Evolutionary conservation across 2,329 filamentous ascomycete species (phyloP).

Genomic region (Acarospora socialis): DNA sequence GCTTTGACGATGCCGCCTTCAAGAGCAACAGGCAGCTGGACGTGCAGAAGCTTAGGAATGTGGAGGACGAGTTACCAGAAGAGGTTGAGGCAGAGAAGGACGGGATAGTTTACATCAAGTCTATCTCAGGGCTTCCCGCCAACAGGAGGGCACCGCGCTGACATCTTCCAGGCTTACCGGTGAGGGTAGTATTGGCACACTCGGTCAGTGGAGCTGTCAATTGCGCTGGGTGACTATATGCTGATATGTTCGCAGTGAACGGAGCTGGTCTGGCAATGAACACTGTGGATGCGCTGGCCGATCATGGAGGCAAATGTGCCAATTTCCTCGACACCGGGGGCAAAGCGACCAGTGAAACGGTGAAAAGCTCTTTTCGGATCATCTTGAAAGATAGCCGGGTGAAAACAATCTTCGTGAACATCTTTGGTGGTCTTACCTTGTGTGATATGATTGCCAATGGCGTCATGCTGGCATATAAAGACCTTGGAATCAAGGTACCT

Average conservation of each 20-base stretch:
- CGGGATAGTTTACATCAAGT: constrained; percentile 67
- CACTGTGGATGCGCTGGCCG: constrained; percentile 63
- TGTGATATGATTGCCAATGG: constrained; percentile 73
- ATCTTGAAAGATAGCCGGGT: constrained; percentile 59
- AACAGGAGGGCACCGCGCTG: background rate
- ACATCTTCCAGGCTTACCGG: constrained; percentile 27
- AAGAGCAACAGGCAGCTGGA: constrained; percentile 48
- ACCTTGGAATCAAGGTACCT: constrained; percentile 51
- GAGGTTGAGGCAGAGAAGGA: constrained; percentile 51
- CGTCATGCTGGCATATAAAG: constrained; percentile 56
- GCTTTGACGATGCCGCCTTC: constrained; percentile 58
- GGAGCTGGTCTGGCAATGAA: constrained; percentile 86
- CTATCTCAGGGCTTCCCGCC: constrained; percentile 15
- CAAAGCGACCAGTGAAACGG: constrained; percentile 70
- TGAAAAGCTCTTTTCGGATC: constrained; percentile 61
- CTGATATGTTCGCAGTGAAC: constrained; percentile 43
- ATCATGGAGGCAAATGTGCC: constrained; percentile 52
- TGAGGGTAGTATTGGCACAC: constrained; percentile 55
- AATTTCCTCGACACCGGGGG: constrained; percentile 88
- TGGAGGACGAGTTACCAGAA: constrained; percentile 35
- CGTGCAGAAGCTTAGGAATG: constrained; percentile 44
- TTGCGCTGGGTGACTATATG: too few species aligned
- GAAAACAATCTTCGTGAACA: constrained; percentile 57
- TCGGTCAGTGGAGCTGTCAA: constrained; percentile 38
- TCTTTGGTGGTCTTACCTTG: constrained; percentile 55